Conservation (phyloP, 1,284 basidiomycete genomes). For the Marasmius sp. region DNA sequence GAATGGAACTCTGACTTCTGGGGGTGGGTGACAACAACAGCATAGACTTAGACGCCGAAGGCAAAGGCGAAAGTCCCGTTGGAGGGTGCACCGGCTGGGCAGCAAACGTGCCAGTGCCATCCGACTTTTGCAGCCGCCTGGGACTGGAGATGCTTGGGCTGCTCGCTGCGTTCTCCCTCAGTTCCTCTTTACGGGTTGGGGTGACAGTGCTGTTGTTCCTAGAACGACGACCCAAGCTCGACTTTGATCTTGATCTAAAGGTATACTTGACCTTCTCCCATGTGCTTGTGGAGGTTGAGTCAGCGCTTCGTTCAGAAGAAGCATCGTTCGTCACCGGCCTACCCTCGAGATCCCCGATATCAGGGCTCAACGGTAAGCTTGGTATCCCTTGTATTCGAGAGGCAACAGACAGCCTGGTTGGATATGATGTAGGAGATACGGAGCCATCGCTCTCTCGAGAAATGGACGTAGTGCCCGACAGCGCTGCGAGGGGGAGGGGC, state of each 20-base stretch:
- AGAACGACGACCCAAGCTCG: constrained; percentile 68
- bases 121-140: constrained; percentile 54
- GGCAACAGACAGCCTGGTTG: constrained; percentile 60
- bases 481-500: constrained; percentile 46
- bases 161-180: constrained; percentile 73
- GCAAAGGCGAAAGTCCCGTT: constrained; percentile 57
- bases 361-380: constrained; percentile 51
- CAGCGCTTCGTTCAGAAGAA: constrained; percentile 55
- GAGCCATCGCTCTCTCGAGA: constrained; percentile 45
- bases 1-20: constrained; percentile 55
- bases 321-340: constrained; percentile 41
- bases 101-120: constrained; percentile 34
- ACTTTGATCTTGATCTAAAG: constrained; percentile 62
- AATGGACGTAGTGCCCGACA: constrained; percentile 40
- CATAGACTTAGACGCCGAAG: constrained; percentile 50
- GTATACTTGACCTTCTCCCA: constrained; percentile 71
- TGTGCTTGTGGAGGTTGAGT: constrained; percentile 47
- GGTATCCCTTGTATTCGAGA: constrained; percentile 49
- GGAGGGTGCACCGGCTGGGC: constrained; percentile 42
- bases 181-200: constrained; percentile 65
- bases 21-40: constrained; percentile 57
- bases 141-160: constrained; percentile 63
- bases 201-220: constrained; percentile 72
- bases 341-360: constrained; percentile 61
- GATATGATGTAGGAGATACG: constrained; percentile 52